Conservation (phyloP, 2,329 filamentous ascomycete genomes). For the Calonectria honghensis region DNA sequence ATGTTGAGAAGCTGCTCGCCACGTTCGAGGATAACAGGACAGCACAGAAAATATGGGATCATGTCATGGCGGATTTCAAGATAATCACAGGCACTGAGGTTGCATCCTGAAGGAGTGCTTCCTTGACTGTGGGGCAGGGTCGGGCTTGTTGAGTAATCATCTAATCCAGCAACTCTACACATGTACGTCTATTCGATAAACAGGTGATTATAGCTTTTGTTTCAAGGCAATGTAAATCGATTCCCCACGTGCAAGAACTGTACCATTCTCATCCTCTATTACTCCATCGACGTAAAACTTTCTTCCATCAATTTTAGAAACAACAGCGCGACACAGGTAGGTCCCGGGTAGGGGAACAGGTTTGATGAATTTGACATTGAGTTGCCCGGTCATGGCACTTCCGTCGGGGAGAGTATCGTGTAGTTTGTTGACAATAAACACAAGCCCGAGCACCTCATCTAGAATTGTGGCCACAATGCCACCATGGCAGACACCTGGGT, state of each 20-base stretch:
- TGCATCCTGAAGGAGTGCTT: background rate
- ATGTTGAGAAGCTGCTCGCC: slow-evolving; percentile 8
- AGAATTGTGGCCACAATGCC: background rate
- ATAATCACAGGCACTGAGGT: slow-evolving; percentile 3
- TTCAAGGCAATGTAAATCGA: slow-evolving; percentile 8
- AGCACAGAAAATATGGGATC: slow-evolving; percentile 1
- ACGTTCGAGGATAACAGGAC: background rate
- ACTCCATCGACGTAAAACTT: background rate
- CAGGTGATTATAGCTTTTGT: background rate
- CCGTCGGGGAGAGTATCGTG: background rate
- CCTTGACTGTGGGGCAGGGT: background rate
- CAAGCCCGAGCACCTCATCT: background rate
- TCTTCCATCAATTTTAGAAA: slow-evolving; percentile 15
- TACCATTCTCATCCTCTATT: background rate
- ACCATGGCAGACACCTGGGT: slow-evolving; percentile 8
- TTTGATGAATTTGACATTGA: slow-evolving; percentile 9
- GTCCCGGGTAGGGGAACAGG: slow-evolving; percentile 15
- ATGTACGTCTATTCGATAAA: background rate
- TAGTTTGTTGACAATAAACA: background rate
- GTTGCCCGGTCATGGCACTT: background rate
- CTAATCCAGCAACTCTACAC: background rate
- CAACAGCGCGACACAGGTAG: background rate
- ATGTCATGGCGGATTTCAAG: background rate
- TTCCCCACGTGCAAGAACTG: background rate
- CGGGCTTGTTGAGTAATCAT: background rate